Evolutionary conservation across 176 grass and related monocot species (phyloP).

Genomic region (Triticum turgidum): DNA sequence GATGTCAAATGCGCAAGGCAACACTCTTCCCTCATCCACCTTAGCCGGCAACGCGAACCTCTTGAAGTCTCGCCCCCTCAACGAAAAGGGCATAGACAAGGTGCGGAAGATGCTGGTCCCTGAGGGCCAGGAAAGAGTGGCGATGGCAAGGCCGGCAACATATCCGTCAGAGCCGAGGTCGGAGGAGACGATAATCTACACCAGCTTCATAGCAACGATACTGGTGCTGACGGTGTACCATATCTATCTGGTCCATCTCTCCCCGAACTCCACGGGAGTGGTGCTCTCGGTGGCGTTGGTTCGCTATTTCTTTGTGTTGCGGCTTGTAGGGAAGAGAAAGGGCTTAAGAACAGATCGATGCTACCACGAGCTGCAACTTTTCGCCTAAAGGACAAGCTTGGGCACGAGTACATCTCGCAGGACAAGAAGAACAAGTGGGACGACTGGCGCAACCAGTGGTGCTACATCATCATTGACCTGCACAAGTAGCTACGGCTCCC

Average conservation of each 20-base stretch:
- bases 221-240: neutral
- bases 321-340: neutral
- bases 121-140: neutral
- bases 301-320: neutral
- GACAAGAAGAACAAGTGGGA: neutral
- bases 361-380: neutral
- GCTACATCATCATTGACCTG: neutral
- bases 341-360: neutral
- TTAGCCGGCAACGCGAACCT: neutral
- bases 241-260: neutral
- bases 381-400: neutral
- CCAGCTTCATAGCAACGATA: neutral
- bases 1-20: neutral
- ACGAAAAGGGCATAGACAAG: neutral
- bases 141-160: neutral
- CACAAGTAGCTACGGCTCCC: neutral
- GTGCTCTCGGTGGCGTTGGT: neutral
- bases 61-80: neutral
- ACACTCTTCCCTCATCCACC: neutral
- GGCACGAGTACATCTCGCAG: neutral
- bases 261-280: neutral
- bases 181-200: neutral
- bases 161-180: neutral
- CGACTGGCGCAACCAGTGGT: neutral
- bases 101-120: neutral